Conservation (phyloP, 148 eudicot species). For the Polygonum aviculare region DNA sequence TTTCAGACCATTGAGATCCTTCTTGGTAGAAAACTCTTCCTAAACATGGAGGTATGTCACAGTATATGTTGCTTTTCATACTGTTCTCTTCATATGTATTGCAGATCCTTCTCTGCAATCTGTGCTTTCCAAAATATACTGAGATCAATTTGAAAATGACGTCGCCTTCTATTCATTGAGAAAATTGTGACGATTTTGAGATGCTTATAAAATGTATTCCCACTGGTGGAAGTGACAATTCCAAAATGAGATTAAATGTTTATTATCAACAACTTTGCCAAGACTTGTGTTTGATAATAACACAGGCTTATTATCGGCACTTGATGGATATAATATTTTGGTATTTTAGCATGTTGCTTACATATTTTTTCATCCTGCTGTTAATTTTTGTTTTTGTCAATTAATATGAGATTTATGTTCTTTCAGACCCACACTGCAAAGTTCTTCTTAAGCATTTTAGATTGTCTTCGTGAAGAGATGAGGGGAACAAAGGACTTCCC, state of each 20-base stretch:
- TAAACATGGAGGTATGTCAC: constrained; percentile 70
- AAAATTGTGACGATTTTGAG: background rate
- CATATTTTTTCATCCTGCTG: constrained; percentile 8
- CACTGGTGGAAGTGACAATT: background rate
- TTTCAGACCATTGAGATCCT: constrained; percentile 95
- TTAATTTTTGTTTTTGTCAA: background rate
- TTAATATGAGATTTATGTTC: constrained; percentile 4
- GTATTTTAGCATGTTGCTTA: background rate
- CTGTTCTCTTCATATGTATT: background rate
- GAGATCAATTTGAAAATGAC: background rate
- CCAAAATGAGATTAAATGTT: background rate
- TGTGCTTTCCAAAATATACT: background rate
- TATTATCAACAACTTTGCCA: background rate
- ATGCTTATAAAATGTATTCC: background rate
- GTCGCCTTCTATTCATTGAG: background rate
- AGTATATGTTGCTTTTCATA: background rate
- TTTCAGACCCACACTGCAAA: constrained; percentile 57
- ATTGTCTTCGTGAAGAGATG: constrained; percentile 60
- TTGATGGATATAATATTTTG: background rate
- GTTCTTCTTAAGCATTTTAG: constrained; percentile 67
- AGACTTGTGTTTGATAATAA: background rate
- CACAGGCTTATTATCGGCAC: background rate
- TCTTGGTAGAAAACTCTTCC: constrained; percentile 65
- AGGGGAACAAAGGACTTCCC: constrained; percentile 78
- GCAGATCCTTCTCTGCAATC: background rate